Conservation (phyloP, 495 filamentous ascomycete species). For the Hypoxylon trugodes region DNA sequence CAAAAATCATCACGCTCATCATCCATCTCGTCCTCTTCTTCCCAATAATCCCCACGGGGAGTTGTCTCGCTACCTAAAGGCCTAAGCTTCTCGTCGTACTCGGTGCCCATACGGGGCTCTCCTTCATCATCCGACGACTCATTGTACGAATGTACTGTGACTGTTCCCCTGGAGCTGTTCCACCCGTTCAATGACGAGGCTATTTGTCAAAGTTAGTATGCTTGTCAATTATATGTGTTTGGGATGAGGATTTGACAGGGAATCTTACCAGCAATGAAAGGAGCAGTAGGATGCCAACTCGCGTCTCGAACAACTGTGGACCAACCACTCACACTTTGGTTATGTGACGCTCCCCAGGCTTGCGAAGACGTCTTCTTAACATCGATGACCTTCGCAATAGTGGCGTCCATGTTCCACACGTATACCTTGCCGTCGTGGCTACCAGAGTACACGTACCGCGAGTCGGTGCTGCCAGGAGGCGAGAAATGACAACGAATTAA, state of each 20-base stretch:
- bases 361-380: conserved; percentile 69
- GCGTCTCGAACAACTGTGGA: conserved; percentile 89
- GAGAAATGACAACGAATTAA: conserved; percentile 97
- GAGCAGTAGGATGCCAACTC: conserved; percentile 92
- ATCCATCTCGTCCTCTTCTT: conserved; percentile 16
- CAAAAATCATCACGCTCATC: conserved; percentile 2
- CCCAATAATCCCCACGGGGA: background rate
- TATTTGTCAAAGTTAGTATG: conserved; percentile 42
- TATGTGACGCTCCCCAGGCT: conserved; percentile 25
- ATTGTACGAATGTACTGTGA: conserved; percentile 80
- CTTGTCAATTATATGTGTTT: no score
- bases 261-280: conserved; percentile 81
- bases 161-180: conserved; percentile 73
- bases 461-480: conserved; percentile 85
- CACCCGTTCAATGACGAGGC: conserved; percentile 84
- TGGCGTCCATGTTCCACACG: conserved; percentile 94
- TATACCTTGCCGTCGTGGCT: conserved; percentile 88
- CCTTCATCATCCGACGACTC: conserved; percentile 71
- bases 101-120: conserved; percentile 64
- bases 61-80: conserved; percentile 3
- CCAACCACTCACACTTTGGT: conserved; percentile 58
- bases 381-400: conserved; percentile 80
- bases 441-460: conserved; percentile 91
- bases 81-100: conserved; percentile 60
- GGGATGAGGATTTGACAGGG: no score